A percentile compares a stretch with the other conserved stretches of the same genome.
Evolutionary conservation across 2,329 filamentous ascomycete genomes (phyloP).

Genomic region (Zymoseptoria tritici): DNA sequence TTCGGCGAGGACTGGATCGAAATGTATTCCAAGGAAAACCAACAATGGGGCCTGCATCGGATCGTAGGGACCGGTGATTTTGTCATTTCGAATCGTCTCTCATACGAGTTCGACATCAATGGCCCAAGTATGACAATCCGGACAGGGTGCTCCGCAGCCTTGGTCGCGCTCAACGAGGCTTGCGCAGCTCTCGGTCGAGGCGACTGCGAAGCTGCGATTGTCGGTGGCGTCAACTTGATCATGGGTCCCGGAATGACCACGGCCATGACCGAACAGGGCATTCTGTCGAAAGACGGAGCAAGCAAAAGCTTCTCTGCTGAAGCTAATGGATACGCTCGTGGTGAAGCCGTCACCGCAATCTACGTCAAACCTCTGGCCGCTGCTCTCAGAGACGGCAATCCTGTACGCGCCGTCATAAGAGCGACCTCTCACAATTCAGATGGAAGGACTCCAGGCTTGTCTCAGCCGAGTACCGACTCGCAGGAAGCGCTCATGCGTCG

Average conservation of each 20-base stretch:
- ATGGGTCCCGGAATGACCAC: slow-evolving; percentile 17
- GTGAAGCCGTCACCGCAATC: slow-evolving; percentile 46
- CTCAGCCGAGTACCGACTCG: slow-evolving; percentile 29
- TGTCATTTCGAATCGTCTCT: slow-evolving; percentile 16
- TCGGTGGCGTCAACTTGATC: slow-evolving; percentile 19
- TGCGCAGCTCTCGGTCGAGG: slow-evolving; percentile 21
- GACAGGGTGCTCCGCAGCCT: slow-evolving; percentile 39
- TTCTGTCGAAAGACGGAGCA: slow-evolving; percentile 25
- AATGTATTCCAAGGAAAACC: slow-evolving; percentile 4
- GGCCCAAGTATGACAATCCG: slow-evolving; percentile 21
- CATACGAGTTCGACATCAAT: slow-evolving; percentile 11
- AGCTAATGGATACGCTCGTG: slow-evolving; percentile 46
- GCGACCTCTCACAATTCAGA: slow-evolving; percentile 5
- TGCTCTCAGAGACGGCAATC: slow-evolving; percentile 29
- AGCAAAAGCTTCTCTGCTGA: slow-evolving; percentile 24
- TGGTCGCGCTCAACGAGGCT: slow-evolving; percentile 29
- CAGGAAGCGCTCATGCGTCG: slow-evolving; percentile 31
- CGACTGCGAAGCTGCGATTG: slow-evolving; percentile 15
- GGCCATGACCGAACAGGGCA: slow-evolving; percentile 18
- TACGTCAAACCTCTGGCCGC: slow-evolving; percentile 44
- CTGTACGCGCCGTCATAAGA: slow-evolving; percentile 9
- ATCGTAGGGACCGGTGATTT: slow-evolving; percentile 6
- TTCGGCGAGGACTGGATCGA: slow-evolving; percentile 14
- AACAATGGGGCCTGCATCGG: slow-evolving; percentile 7
- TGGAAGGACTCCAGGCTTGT: slow-evolving; percentile 33